phyloP scores from a whole-genome alignment of 768 basidiomycete genomes.

The Lentinus tigrinus region DNA sequence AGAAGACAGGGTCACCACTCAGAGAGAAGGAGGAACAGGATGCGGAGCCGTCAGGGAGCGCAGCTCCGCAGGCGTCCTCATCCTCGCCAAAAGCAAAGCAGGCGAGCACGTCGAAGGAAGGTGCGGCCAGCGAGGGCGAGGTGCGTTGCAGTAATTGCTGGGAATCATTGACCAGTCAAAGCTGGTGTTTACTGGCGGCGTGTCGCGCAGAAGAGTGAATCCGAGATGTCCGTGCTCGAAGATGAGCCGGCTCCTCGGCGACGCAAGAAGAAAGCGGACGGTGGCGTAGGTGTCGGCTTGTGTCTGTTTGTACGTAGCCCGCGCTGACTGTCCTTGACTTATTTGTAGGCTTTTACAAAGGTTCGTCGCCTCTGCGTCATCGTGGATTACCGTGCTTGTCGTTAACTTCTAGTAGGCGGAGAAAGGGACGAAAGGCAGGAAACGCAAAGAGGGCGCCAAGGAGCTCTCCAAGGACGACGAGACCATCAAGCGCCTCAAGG shows the following conservation, averaged over 20 bases:
- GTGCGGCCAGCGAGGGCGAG: constrained; percentile 3
- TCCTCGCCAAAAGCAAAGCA: neutral
- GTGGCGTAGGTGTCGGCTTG: constrained; percentile 26
- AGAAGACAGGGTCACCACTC: neutral
- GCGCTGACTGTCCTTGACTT: neutral
- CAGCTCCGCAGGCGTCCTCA: neutral
- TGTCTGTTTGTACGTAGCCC: neutral
- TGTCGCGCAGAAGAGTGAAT: constrained; percentile 43
- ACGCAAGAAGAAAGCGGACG: constrained; percentile 37
- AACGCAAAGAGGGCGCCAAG: constrained; percentile 27
- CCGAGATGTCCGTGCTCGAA: constrained; percentile 58
- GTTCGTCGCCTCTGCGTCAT: neutral
- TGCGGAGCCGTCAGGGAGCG: neutral
- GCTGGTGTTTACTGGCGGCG: neutral
- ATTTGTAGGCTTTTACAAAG: neutral
- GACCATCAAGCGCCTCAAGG: constrained; percentile 74
- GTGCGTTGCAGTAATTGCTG: no score
- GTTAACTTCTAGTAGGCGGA: neutral
- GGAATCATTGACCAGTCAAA: no score
- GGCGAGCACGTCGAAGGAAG: neutral
- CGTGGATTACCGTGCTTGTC: neutral
- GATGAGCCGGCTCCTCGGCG: constrained; percentile 54
- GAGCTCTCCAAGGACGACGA: constrained; percentile 62
- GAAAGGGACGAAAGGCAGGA: constrained; percentile 29
- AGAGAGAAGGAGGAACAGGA: neutral